Evolutionary conservation across 2,329 filamentous ascomycete species (phyloP).

Genomic region (Chrysosporium keratinophilum): DNA sequence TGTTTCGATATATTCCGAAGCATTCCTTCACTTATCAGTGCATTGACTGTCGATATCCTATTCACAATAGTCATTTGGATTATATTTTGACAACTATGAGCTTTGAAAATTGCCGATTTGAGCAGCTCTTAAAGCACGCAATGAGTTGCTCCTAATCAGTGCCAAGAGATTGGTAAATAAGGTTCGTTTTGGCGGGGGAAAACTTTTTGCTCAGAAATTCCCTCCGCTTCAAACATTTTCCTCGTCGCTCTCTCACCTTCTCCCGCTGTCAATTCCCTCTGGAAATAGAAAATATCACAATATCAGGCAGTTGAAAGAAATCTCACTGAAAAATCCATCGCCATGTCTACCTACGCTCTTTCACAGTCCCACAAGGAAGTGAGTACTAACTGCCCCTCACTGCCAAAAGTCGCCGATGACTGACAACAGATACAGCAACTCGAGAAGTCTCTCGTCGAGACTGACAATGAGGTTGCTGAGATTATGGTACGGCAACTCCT

Average conservation of each 20-base stretch:
- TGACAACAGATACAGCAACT: slow-evolving; percentile 59
- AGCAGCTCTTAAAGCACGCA: background rate
- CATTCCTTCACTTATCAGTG: background rate
- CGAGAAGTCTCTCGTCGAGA: slow-evolving; percentile 84
- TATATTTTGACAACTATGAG: too few relatives aligned
- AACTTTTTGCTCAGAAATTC: background rate
- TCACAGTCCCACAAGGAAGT: slow-evolving; percentile 57
- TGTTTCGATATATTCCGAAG: background rate
- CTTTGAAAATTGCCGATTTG: background rate
- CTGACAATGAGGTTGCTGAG: slow-evolving; percentile 85
- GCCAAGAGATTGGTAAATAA: background rate
- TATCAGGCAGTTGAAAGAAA: background rate
- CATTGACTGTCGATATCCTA: background rate
- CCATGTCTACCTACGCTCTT: slow-evolving; percentile 50
- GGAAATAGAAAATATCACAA: background rate
- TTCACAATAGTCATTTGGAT: too few relatives aligned
- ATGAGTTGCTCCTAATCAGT: background rate
- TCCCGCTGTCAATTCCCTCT: background rate
- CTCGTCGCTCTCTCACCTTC: background rate
- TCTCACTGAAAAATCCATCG: slow-evolving; percentile 14
- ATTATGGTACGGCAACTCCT: slow-evolving; percentile 67
- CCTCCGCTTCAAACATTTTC: background rate
- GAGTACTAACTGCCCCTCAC: slow-evolving; percentile 27
- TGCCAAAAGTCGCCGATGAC: slow-evolving; percentile 16
- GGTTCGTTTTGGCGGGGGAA: slow-evolving; percentile 4